Evolutionary conservation across 1,139 yeast species (phyloP), one percentile per base, ranked within the genome.

Genomic region (Saccharomyces hybrid): DNA sequence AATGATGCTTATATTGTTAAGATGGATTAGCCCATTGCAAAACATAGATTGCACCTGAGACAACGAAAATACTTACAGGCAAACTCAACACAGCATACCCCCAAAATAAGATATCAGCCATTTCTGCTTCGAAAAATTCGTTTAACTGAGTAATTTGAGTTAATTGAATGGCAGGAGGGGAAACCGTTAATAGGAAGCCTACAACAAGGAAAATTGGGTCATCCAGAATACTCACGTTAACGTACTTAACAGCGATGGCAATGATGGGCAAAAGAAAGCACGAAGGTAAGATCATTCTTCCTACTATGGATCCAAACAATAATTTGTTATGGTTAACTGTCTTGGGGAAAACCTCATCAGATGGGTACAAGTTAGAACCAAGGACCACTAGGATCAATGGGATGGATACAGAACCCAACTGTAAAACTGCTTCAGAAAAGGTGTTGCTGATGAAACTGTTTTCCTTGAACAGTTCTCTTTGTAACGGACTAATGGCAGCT

Each of bases 351-450:
- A 82, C 76, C 55, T 84, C 91, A 16, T 73, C 68, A 0, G 86
- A 77, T 5, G 91, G 91, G 57, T 81, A 81, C 58, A 86, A 74
- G 64, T 86, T 86, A n/a, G 90, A 82, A 6, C 95, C 95, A 60
- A 86, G 64, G 9, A 86, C 88, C 54, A 86, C 81, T 62, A 86
- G 75, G 58, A 85, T 85, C 60, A 86, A 77, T 0, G 99, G 99
- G 61, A 90, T 88, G 2, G 98, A 93, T 19, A 91, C 95, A 5
- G 84, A 77, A 3, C 97, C 97, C 58, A 91, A 74, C 69, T 89
- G 95, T 42, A 75, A 78, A 52, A 91, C 79, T 0, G 97, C 86
- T 52, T 80, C 78, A 1, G 96, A 81, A 50, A 91, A 66, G 0
- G 98, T 91, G 61, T 85, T 83, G 64, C 85, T 84, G 29, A 89